Conservation (phyloP, 2,329 filamentous ascomycete genomes). For the Trichoderma koningiopsis region DNA sequence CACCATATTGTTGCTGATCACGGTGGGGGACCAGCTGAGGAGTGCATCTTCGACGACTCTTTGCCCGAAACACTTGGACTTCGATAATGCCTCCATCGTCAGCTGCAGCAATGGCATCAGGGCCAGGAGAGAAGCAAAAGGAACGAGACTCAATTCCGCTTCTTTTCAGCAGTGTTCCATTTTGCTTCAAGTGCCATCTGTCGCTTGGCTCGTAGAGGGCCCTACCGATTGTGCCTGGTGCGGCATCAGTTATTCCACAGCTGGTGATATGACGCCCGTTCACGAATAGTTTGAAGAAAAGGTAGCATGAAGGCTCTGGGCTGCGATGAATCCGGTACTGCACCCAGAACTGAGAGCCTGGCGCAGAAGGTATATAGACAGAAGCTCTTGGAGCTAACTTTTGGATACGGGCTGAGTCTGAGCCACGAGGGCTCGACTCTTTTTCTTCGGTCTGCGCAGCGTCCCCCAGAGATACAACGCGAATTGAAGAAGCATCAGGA, state of each 20-base stretch:
- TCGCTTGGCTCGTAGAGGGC: slow-evolving; percentile 53
- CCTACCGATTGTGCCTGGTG: slow-evolving; percentile 46
- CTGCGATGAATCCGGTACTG: slow-evolving; percentile 48
- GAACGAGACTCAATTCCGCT: slow-evolving; percentile 40
- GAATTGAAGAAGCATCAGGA: slow-evolving; percentile 47
- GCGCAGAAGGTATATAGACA: slow-evolving; percentile 58
- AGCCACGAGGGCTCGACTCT: neutral
- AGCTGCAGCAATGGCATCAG: neutral
- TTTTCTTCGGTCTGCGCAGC: neutral
- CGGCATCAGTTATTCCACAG: slow-evolving; percentile 50
- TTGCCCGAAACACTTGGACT: slow-evolving; percentile 45
- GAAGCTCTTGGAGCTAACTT: slow-evolving; percentile 47
- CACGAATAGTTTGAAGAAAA: slow-evolving; percentile 59
- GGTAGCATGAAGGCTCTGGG: slow-evolving; percentile 41
- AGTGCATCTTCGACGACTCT: slow-evolving; percentile 47
- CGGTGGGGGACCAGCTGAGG: slow-evolving; percentile 48
- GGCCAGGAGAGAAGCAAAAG: slow-evolving; percentile 14
- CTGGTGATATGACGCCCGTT: slow-evolving; percentile 56
- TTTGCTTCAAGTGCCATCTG: slow-evolving; percentile 44
- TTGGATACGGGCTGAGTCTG: slow-evolving; percentile 17
- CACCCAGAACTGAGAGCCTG: slow-evolving; percentile 58
- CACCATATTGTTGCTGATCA: slow-evolving; percentile 53
- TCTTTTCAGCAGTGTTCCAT: slow-evolving; percentile 37
- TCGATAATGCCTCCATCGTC: slow-evolving; percentile 13
- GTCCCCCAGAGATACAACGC: slow-evolving; percentile 34